phyloP scores from a whole-genome alignment of 495 filamentous ascomycete genomes.

The Rusavskia elegans region DNA sequence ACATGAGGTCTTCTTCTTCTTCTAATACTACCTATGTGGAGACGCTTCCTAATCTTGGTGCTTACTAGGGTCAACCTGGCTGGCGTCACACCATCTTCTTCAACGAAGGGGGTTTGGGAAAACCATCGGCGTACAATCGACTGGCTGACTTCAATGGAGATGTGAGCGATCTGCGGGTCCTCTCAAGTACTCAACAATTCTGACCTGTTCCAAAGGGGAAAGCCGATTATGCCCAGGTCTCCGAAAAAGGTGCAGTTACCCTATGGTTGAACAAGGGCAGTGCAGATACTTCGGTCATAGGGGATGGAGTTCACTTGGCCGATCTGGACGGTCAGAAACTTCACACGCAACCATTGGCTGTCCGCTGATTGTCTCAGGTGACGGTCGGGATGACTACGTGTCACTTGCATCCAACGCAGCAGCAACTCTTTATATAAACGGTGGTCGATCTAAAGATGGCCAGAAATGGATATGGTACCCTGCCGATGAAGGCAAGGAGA shows the following conservation, averaged over 20 bases:
- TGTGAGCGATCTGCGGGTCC: neutral
- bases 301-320: neutral
- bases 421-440: neutral
- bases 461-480: neutral
- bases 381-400: neutral
- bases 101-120: neutral
- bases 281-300: conserved; percentile 1
- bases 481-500: neutral
- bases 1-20: too few species aligned
- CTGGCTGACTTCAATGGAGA: neutral
- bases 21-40: too few species aligned
- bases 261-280: neutral
- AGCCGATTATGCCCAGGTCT: neutral
- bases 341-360: neutral
- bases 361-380: neutral
- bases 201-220: neutral
- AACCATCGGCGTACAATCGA: neutral
- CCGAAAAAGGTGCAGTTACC: neutral
- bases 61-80: neutral
- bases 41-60: too few species aligned
- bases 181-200: neutral
- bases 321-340: neutral
- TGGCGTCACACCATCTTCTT: neutral
- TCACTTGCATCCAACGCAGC: neutral
- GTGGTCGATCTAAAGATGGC: neutral